Conservation (phyloP, 2,329 filamentous ascomycete genomes). For the Endoconidiophora laricicola region DNA sequence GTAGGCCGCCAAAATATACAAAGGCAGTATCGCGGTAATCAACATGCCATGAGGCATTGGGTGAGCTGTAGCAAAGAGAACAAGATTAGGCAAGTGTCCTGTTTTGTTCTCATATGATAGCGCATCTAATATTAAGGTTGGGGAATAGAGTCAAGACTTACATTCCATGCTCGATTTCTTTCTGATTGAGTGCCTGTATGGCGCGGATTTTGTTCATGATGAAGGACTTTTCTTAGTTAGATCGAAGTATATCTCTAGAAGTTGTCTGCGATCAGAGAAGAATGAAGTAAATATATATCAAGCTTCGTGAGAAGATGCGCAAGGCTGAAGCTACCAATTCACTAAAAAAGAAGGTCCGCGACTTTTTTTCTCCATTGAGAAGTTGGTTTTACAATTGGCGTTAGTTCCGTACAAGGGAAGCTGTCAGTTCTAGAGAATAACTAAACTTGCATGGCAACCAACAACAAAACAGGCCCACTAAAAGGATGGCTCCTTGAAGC, state of each 20-base stretch:
- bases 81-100: conserved; percentile 16
- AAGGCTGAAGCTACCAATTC: background rate
- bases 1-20: conserved; percentile 86
- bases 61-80: conserved; percentile 34
- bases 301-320: background rate
- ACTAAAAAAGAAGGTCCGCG: background rate
- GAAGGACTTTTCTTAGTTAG: background rate
- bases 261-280: background rate
- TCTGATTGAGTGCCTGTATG: conserved; percentile 84
- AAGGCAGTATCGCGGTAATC: conserved; percentile 97
- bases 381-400: no score
- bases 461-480: no score
- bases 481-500: no score
- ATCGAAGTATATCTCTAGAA: background rate
- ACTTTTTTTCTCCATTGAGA: background rate
- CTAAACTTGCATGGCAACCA: no score
- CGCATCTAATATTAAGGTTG: no score
- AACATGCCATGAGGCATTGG: conserved; percentile 86
- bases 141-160: conserved; percentile 25
- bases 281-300: background rate
- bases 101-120: conserved; percentile 5
- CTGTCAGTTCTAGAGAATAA: no score
- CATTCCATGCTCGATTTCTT: conserved; percentile 80
- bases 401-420: no score
- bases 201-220: conserved; percentile 87